Evolutionary conservation across 2,329 filamentous ascomycete genomes (phyloP).

Genomic region (Didymellaceae sp.): DNA sequence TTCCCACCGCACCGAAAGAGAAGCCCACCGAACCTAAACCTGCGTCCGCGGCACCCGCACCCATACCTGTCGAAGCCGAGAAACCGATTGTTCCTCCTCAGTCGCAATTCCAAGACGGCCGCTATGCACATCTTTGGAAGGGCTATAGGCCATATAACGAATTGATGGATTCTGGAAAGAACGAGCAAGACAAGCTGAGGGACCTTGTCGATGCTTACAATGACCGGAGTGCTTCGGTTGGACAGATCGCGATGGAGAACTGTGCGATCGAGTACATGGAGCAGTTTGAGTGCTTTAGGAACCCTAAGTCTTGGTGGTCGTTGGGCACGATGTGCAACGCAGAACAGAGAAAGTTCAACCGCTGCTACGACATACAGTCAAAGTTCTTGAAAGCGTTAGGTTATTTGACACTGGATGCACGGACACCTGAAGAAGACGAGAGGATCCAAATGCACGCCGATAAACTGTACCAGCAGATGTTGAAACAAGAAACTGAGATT

Average conservation of each 20-base stretch:
- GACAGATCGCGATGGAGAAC: constrained; percentile 86
- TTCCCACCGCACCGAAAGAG: constrained; percentile 39
- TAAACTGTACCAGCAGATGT: constrained; percentile 83
- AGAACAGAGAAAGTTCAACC: constrained; percentile 78
- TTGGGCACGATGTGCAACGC: constrained; percentile 80
- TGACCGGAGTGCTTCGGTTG: constrained; percentile 77
- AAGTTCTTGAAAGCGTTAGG: constrained; percentile 90
- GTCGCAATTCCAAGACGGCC: constrained; percentile 71
- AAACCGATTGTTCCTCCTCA: constrained; percentile 54
- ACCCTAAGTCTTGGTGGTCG: constrained; percentile 67
- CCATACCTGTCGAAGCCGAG: constrained; percentile 18
- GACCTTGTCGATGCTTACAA: constrained; percentile 86
- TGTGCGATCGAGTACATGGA: constrained; percentile 86
- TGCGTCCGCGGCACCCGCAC: constrained; percentile 4
- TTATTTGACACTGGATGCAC: constrained; percentile 74
- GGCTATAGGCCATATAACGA: constrained; percentile 78
- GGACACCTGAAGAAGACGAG: constrained; percentile 75
- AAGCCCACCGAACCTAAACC: constrained; percentile 27
- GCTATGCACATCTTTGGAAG: constrained; percentile 90
- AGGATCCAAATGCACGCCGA: constrained; percentile 94
- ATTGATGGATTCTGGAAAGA: constrained; percentile 72
- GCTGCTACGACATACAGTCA: constrained; percentile 89
- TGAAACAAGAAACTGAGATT: constrained; percentile 79
- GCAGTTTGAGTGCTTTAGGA: constrained; percentile 81
- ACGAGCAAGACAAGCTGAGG: constrained; percentile 79